Percentiles rank a stretch among this genome's conserved stretches.
Conservation (phyloP, 164 flowering plant genomes). For the Magnolia kwangsiensis region DNA sequence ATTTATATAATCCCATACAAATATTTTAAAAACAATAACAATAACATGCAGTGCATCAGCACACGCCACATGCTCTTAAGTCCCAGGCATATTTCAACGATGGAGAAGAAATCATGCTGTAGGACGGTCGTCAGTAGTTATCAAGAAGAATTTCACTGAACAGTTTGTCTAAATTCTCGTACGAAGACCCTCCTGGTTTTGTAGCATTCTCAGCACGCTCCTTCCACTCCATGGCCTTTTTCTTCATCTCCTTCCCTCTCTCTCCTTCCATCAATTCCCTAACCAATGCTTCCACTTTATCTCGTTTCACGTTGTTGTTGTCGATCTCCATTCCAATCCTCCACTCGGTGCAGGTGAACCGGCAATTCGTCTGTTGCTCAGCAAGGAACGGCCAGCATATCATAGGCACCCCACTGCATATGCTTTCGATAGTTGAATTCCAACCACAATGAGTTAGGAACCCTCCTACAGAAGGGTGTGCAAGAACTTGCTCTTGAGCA, state of each 20-base stretch:
- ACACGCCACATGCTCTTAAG: too few relatives aligned
- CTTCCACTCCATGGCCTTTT: constrained; percentile 8
- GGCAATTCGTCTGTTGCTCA: constrained; percentile 19
- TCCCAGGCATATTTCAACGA: not conserved
- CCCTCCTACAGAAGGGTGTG: constrained; percentile 12
- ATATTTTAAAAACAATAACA: too few relatives aligned
- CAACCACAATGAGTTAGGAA: constrained; percentile 21
- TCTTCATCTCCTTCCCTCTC: constrained; percentile 14
- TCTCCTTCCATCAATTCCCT: constrained; percentile 18
- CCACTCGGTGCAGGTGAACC: constrained; percentile 13
- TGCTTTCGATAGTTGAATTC: constrained; percentile 17
- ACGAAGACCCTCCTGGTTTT: constrained; percentile 11
- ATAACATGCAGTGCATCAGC: too few relatives aligned
- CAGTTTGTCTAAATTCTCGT: not conserved
- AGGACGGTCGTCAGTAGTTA: not conserved
- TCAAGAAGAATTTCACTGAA: constrained; percentile 14
- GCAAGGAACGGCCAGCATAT: constrained; percentile 21
- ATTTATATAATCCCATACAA: too few relatives aligned
- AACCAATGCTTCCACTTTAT: constrained; percentile 4
- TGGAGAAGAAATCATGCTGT: not conserved
- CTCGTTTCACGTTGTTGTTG: constrained; percentile 9
- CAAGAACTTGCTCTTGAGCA: constrained; percentile 11
- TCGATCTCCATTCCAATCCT: constrained; percentile 21
- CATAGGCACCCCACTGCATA: constrained; percentile 14
- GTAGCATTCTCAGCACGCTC: not conserved